A percentile compares a stretch with the other conserved stretches of the same genome.
Evolutionary conservation across 2,329 filamentous ascomycete genomes (phyloP).

Genomic region (Alternaria brassicae): DNA sequence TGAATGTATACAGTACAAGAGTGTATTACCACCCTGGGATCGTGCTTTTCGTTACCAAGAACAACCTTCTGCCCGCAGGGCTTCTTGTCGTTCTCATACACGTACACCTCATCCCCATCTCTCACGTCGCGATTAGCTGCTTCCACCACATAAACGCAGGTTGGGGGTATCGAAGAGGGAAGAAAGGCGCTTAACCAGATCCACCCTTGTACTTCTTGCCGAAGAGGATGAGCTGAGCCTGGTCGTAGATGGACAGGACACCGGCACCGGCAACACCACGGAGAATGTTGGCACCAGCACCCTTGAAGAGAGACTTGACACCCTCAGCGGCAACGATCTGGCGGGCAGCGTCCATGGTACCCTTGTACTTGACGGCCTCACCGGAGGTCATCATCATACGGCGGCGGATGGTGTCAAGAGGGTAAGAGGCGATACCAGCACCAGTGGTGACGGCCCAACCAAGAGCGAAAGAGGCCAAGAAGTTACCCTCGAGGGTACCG

Average conservation of each 20-base stretch:
- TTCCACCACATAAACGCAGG: conserved; percentile 46
- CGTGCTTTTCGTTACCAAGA: conserved; percentile 52
- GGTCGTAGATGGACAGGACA: conserved; percentile 99
- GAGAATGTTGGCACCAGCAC: conserved; percentile 99
- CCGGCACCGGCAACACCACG: conserved; percentile 99
- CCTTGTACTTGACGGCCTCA: conserved; percentile 99
- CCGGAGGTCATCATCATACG: conserved; percentile 99
- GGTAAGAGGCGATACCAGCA: conserved; percentile 99
- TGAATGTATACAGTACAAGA: conserved; percentile 54
- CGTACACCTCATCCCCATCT: conserved; percentile 38
- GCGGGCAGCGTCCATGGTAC: conserved; percentile 90
- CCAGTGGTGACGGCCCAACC: conserved; percentile 99
- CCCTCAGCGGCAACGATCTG: conserved; percentile 97
- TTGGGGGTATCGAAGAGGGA: conserved; percentile 46
- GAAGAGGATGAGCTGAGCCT: conserved; percentile 99
- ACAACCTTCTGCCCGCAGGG: conserved; percentile 53
- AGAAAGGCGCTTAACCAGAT: conserved; percentile 53
- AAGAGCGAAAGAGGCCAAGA: conserved; percentile 98
- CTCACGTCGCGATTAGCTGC: conserved; percentile 43
- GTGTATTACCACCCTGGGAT: conserved; percentile 48
- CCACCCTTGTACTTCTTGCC: conserved; percentile 95
- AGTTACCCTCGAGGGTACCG: conserved; percentile 93
- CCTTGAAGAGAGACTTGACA: conserved; percentile 99
- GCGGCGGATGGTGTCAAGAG: conserved; percentile 99
- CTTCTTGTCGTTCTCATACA: conserved; percentile 49